Evolutionary conservation across 805 yeast species (phyloP).

Genomic region (Pichia exigua): DNA sequence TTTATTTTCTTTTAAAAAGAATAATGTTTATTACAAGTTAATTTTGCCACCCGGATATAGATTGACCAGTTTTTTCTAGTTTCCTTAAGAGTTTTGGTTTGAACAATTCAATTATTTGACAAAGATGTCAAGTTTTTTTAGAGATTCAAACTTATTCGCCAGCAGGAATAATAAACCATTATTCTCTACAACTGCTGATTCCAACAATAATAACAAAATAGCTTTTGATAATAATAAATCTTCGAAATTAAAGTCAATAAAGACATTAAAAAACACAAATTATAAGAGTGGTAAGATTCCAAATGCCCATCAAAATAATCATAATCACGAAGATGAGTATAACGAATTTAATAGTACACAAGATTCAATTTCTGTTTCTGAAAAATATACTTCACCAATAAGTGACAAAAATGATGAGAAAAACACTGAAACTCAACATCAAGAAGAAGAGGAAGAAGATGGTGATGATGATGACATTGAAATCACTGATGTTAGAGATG

Average conservation of each 20-base stretch:
- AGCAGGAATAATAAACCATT: conserved; percentile 1
- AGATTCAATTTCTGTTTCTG: neutral
- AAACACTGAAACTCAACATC: no score
- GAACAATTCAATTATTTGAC: neutral
- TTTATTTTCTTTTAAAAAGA: neutral
- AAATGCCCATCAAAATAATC: neutral
- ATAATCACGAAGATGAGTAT: neutral
- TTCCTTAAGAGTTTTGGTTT: no score
- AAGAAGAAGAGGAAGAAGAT: neutral
- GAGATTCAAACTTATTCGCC: conserved; percentile 10
- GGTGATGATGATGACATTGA: conserved; percentile 10
- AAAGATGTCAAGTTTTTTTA: conserved; percentile 14
- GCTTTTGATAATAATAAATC: neutral
- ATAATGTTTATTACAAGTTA: neutral
- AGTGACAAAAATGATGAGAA: neutral
- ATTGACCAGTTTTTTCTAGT: neutral
- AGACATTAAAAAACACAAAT: neutral
- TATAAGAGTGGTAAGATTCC: neutral
- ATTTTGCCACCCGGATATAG: neutral
- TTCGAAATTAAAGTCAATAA: neutral
- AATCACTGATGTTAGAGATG: conserved; percentile 8
- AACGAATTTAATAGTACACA: no score
- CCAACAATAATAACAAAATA: neutral
- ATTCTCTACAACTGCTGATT: neutral
- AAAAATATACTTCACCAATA: neutral